Base-by-base conservation (phyloP, 495 filamentous ascomycete genomes). In the Talaromyces liani region DNA sequence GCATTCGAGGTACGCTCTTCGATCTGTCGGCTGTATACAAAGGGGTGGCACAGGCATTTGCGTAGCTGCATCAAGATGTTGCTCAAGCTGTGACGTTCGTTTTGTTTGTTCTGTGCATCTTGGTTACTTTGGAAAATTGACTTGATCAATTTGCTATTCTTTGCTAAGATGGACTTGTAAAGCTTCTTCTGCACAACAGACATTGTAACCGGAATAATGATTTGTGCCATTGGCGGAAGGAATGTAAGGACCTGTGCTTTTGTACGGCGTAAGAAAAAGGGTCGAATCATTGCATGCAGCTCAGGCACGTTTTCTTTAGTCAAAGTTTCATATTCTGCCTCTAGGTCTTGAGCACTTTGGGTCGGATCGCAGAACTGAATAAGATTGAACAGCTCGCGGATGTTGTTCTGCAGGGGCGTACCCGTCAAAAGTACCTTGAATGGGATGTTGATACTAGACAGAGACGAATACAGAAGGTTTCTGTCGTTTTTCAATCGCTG, bases 31-130 rank as follows among this genome's bases (percentile, higher is more conserved):
- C 85, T 97, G 77, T 97, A 99, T 29, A 97, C 85, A 69, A 97
- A 99, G 1, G 94, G 95, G 73, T 99, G 94, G 65, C 92, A 93
- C 6, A 99, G 82, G 65, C 91, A 95, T 71, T 97, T 97, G 2
- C 94, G 88, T 12, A 99, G 83, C 72, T 98, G 93, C 85, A 97
- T 91, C 27, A 99, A 78, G 36, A 98, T 96, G 67, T 98, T 99
- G 76, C 85, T 94, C 58, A 99, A 71, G 62, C 85, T 93, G 22
- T 88, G 86, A 1, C 86, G 81, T 61, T 98, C 94, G 3, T 75
- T 75, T 18, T 84, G 76, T 65, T 88, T 89, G 29, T 90, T 60
- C 2, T 69, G 57, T 33, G 71, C 65, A 25, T 73, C 75, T 64
- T 84, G 80, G n/a, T 79, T 75, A 29, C 79, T 80, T 1, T 83